phyloP scores from a whole-genome alignment of 352 stramenopile species.

The Pythium volutum region DNA sequence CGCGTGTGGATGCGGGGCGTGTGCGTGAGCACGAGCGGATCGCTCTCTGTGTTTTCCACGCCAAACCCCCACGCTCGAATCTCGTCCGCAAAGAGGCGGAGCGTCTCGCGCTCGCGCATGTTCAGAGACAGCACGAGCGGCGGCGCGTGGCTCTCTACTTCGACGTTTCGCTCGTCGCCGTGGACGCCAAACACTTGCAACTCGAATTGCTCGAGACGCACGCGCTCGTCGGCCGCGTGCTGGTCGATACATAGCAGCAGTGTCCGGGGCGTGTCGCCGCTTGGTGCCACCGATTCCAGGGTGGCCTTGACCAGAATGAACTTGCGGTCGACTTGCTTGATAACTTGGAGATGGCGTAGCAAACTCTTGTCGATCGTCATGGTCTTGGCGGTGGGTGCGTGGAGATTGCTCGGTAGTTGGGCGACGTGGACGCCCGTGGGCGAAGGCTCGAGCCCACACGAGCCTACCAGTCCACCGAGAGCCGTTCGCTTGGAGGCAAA shows the following conservation, averaged over 20 bases:
- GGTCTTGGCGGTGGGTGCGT: neutral
- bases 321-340: constrained; percentile 89
- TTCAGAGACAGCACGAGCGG: constrained; percentile 61
- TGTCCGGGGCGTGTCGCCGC: constrained; percentile 17
- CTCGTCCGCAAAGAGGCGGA: constrained; percentile 43
- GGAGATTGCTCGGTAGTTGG: constrained; percentile 13
- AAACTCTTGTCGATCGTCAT: constrained; percentile 71
- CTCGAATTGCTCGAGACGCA: constrained; percentile 86
- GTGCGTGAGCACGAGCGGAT: constrained; percentile 27
- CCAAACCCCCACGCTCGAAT: constrained; percentile 84
- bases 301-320: constrained; percentile 81
- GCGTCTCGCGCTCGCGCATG: constrained; percentile 37
- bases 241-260: constrained; percentile 87
- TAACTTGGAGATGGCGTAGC: constrained; percentile 62
- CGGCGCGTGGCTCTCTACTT: constrained; percentile 47
- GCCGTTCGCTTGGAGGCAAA: constrained; percentile 13
- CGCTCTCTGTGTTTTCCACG: constrained; percentile 33
- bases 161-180: constrained; percentile 49
- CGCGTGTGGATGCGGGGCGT: constrained; percentile 76
- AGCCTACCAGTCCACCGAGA: neutral
- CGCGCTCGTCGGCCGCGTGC: constrained; percentile 88
- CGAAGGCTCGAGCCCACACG: neutral
- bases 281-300: constrained; percentile 13
- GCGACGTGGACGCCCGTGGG: neutral
- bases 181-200: constrained; percentile 50